A percentile compares a stretch with the other conserved stretches of the same genome.
These are phyloP conservation scores for Pestalotiopsis sp. DNA, from an alignment of 2,329 filamentous ascomycete genomes.

Conservation along the genomic window DNA sequence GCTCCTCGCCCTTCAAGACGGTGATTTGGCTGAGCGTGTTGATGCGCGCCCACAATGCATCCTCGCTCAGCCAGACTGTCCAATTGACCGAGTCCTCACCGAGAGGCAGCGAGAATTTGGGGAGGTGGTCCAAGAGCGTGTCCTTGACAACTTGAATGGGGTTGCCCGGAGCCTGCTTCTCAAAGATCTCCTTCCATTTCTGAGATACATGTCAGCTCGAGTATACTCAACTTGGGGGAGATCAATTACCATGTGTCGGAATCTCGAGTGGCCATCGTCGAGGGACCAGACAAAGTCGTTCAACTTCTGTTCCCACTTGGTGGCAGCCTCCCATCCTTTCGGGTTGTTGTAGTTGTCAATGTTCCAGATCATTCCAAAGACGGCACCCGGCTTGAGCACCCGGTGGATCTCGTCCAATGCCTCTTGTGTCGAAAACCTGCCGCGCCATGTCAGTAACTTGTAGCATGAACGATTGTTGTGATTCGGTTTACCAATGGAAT, in stretches of 20 bases:
- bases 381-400: constrained; percentile 61
- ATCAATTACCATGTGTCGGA: constrained; percentile 54
- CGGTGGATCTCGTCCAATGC: constrained; percentile 69
- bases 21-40: constrained; percentile 71
- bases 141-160: constrained; percentile 53
- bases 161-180: constrained; percentile 55
- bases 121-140: constrained; percentile 40
- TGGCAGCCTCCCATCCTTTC: constrained; percentile 53
- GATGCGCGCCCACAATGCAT: constrained; percentile 66
- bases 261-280: constrained; percentile 64
- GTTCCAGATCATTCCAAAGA: constrained; percentile 74
- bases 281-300: constrained; percentile 60
- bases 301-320: constrained; percentile 63
- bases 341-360: constrained; percentile 74
- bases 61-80: constrained; percentile 58
- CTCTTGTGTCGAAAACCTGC: constrained; percentile 69
- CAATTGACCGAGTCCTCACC: constrained; percentile 59
- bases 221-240: neutral
- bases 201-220: constrained; percentile 17
- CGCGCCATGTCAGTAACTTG: constrained; percentile 2
- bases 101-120: constrained; percentile 63
- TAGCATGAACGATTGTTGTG: constrained; percentile 19
- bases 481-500: constrained; percentile 41
- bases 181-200: constrained; percentile 67
- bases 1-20: constrained; percentile 54